Percentiles rank a stretch among this genome's conserved stretches.
These are phyloP conservation scores for Fusarium burgessii DNA, from an alignment of 2,329 filamentous ascomycete species.

Conservation along the genomic window DNA sequence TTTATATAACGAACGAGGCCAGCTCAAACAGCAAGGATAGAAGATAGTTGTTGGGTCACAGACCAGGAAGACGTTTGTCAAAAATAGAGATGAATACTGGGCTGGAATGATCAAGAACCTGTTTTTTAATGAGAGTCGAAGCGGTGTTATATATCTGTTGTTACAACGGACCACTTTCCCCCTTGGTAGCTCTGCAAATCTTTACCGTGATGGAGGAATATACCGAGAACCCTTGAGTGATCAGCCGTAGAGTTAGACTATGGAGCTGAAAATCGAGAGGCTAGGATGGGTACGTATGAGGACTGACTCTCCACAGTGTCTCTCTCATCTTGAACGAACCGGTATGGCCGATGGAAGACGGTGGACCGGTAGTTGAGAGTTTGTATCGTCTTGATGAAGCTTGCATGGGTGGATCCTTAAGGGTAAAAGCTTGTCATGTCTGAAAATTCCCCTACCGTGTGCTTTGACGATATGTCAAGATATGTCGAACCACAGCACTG, in stretches of 20 bases:
- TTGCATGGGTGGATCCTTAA: background rate
- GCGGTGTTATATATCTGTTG: constrained; percentile 27
- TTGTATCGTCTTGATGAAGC: constrained; percentile 25
- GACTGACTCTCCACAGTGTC: background rate
- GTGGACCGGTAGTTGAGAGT: constrained; percentile 7
- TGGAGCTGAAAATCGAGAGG: background rate
- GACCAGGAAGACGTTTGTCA: constrained; percentile 24
- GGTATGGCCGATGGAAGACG: background rate
- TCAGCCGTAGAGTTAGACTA: background rate
- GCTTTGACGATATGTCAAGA: constrained; percentile 3
- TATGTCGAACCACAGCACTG: background rate
- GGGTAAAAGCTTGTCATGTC: constrained; percentile 23
- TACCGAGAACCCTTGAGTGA: constrained; percentile 18
- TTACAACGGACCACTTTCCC: background rate
- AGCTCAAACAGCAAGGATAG: constrained; percentile 30
- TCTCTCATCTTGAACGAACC: constrained; percentile 5
- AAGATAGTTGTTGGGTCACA: constrained; percentile 27
- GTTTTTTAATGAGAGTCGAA: constrained; percentile 13
- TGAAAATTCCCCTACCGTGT: constrained; percentile 21
- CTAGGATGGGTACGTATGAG: background rate
- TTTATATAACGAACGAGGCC: constrained; percentile 28
- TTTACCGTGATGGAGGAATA: constrained; percentile 10
- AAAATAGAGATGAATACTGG: constrained; percentile 28
- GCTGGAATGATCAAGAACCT: constrained; percentile 1
- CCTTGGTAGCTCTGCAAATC: constrained; percentile 29